Base-by-base conservation (phyloP, 202 grass and related monocot genomes). In the Zoysia matrella region DNA sequence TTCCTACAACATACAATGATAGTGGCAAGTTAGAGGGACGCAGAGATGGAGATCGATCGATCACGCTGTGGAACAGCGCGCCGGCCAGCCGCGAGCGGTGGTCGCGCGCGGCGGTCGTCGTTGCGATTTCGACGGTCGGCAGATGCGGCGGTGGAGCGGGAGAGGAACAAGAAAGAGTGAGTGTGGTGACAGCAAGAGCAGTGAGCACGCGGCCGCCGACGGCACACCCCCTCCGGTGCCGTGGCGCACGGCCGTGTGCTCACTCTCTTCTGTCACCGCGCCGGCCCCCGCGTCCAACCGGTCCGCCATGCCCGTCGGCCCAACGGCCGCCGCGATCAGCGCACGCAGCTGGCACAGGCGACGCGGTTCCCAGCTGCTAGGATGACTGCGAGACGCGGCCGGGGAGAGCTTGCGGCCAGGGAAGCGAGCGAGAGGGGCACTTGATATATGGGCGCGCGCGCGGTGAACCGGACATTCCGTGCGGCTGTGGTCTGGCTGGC, bases 151-250 rank as follows among this genome's bases (percentile, higher is more conserved):
- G 60, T 6, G 40, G 6, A 14, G 52, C 11, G 9, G 39, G 9
- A 8, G 3, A 41, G 22, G 22, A 22, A 22, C 22, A 22, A 22
- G 44, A 7, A 11, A 7, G 55, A 58, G 15, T 3, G 70, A 42
- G 77, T 72, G 74, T 16, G 88, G 78, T 83, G 88, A 90, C 88
- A 90, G 88, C 67, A 4, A 90, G 88, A 86, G 88, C 63, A 70
- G 88, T 90, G 83, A 90, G 88, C 83, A 90, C 88, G 88, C 88
- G 83, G 74, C 83, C 79, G 83, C 83, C 83, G 88, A 90, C 88
- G 88, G 83, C 88, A 89, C 83, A 22, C 22, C 22, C 65, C 81
- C 53, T 46, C 16, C 67, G 78, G 87, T 89, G 82, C 82, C 82
- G 87, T 72, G 15, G 73, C 52, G 87, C 74, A 77, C 88, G 83